Evolutionary conservation across 2,329 filamentous ascomycete species (phyloP).

Genomic region (Fusarium chaquense): DNA sequence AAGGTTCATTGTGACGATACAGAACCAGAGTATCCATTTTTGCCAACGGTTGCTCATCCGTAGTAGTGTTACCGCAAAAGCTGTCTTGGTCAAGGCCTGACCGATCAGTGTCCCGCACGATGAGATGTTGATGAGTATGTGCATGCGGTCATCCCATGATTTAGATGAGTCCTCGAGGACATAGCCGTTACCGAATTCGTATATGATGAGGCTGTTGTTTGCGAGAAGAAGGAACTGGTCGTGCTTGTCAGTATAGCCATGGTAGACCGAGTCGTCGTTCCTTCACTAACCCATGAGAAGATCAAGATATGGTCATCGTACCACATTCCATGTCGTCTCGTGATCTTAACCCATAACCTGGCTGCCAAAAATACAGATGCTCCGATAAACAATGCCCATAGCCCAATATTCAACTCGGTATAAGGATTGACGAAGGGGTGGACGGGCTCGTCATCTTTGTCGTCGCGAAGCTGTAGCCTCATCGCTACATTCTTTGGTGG

Average conservation of each 20-base stretch:
- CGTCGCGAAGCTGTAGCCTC: constrained; percentile 41
- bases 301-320: constrained; percentile 56
- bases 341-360: constrained; percentile 53
- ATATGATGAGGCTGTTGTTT: constrained; percentile 60
- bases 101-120: constrained; percentile 54
- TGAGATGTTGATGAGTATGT: constrained; percentile 62
- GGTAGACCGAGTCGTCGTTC: rapidly evolving
- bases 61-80: constrained; percentile 54
- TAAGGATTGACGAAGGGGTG: constrained; percentile 48
- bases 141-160: constrained; percentile 65
- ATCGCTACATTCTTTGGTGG: constrained; percentile 39
- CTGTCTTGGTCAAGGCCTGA: constrained; percentile 54
- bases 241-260: constrained; percentile 1
- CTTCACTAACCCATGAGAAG: constrained; percentile 51
- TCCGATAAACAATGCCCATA: constrained; percentile 52
- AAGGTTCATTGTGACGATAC: constrained; percentile 61
- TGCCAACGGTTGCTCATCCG: constrained; percentile 60
- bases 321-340: constrained; percentile 53
- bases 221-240: constrained; percentile 56
- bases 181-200: constrained; percentile 63
- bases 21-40: constrained; percentile 60
- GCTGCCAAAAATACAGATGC: constrained; percentile 50
- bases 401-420: constrained; percentile 50
- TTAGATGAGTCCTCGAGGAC: constrained; percentile 53
- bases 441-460: constrained; percentile 41